Evolutionary conservation across 2,329 filamentous ascomycete species (phyloP).

Genomic region (Neonectria neomacrospora): DNA sequence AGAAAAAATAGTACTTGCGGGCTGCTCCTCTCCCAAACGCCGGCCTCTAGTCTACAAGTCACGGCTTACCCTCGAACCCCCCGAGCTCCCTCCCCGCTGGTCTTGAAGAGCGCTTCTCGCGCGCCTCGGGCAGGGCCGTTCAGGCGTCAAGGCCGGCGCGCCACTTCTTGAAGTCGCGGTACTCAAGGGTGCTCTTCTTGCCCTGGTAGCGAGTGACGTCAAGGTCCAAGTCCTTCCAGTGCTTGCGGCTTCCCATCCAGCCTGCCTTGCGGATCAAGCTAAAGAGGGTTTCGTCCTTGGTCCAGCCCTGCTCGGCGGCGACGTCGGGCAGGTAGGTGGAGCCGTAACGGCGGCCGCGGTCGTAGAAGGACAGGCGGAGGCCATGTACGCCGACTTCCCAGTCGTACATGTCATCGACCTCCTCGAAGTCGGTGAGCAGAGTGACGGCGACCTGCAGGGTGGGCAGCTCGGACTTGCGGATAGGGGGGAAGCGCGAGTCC

Average conservation of each 20-base stretch:
- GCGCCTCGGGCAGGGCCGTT: slow-evolving; percentile 8
- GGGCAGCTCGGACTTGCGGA: slow-evolving; percentile 65
- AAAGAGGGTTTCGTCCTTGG: slow-evolving; percentile 88
- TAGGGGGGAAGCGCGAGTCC: slow-evolving; percentile 70
- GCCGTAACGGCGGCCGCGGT: slow-evolving; percentile 78
- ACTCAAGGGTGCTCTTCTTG: slow-evolving; percentile 76
- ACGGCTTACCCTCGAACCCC: slow-evolving; percentile 39
- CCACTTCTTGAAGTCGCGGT: slow-evolving; percentile 83
- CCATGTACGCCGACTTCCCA: slow-evolving; percentile 91
- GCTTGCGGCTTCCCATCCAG: slow-evolving; percentile 82
- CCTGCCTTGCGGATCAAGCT: slow-evolving; percentile 96
- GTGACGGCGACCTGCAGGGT: slow-evolving; percentile 76
- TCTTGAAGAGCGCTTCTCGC: slow-evolving; percentile 6
- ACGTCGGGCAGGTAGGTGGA: slow-evolving; percentile 95
- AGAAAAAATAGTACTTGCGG: slow-evolving; percentile 24
- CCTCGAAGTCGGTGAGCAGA: slow-evolving; percentile 86
- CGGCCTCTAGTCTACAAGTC: slow-evolving; percentile 43
- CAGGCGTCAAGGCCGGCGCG: slow-evolving; percentile 71
- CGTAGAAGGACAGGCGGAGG: slow-evolving; percentile 84
- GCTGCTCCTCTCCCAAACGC: slow-evolving; percentile 36
- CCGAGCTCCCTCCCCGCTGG: background rate
- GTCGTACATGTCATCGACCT: slow-evolving; percentile 77
- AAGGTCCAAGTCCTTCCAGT: slow-evolving; percentile 83
- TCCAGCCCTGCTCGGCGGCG: slow-evolving; percentile 92
- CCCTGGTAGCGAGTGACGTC: slow-evolving; percentile 89